Percentiles rank a stretch among this genome's conserved stretches.
phyloP scores from a whole-genome alignment of 441 rosid species.

The Breynia disticha region DNA sequence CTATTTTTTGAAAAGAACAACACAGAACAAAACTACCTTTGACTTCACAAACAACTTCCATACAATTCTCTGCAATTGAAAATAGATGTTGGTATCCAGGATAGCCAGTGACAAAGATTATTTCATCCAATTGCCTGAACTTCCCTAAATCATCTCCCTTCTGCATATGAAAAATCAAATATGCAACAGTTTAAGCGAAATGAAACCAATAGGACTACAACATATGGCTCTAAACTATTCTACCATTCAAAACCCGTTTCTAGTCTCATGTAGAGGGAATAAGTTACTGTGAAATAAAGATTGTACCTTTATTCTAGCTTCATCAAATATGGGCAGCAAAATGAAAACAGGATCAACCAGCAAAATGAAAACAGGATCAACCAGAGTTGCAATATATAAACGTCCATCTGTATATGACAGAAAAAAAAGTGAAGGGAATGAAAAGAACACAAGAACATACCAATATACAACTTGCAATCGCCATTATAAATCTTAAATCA shows the following conservation, averaged over 20 bases:
- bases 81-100: slow-evolving; percentile 57
- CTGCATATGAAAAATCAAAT: slow-evolving; percentile 50
- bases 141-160: slow-evolving; percentile 73
- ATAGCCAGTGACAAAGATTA: slow-evolving; percentile 49
- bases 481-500: neutral
- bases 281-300: slow-evolving; percentile 1
- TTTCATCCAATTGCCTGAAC: slow-evolving; percentile 84
- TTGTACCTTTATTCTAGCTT: slow-evolving; percentile 80
- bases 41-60: slow-evolving; percentile 74
- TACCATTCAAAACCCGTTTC: neutral
- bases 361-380: slow-evolving; percentile 80
- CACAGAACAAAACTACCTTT: slow-evolving; percentile 40
- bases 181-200: neutral
- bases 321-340: slow-evolving; percentile 64
- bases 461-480: neutral
- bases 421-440: neutral
- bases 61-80: slow-evolving; percentile 56
- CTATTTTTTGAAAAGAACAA: slow-evolving; percentile 6
- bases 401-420: slow-evolving; percentile 50
- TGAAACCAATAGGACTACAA: slow-evolving; percentile 1
- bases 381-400: slow-evolving; percentile 60
- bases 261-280: neutral
- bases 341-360: slow-evolving; percentile 83
- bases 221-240: neutral
- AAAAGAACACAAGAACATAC: neutral